These are phyloP conservation scores for Theileria equi DNA, from an alignment of 169 alveolate genomes.

Conservation along the genomic window DNA sequence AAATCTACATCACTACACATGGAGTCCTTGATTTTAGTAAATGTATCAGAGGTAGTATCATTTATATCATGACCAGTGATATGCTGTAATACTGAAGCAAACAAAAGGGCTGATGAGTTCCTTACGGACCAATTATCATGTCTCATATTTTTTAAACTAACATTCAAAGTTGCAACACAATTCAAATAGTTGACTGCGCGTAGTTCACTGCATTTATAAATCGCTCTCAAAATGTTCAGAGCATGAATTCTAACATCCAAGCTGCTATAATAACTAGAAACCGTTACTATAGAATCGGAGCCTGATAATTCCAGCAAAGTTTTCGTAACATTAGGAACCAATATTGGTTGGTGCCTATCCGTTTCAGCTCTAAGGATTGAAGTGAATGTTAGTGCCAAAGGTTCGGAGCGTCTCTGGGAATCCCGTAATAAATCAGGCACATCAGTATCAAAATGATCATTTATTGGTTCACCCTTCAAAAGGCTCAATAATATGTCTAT, in stretches of 20 bases:
- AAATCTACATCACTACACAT: no score
- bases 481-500: slow-evolving; percentile 8
- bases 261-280: neutral
- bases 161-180: slow-evolving; percentile 18
- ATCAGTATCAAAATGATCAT: slow-evolving; percentile 14
- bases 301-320: no score
- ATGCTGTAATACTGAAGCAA: slow-evolving; percentile 31
- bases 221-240: slow-evolving; percentile 42
- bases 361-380: no score
- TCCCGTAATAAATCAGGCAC: slow-evolving; percentile 18
- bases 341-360: no score
- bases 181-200: slow-evolving; percentile 32
- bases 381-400: slow-evolving; percentile 28
- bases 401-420: slow-evolving; percentile 36
- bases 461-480: slow-evolving; percentile 12
- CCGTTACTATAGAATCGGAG: no score
- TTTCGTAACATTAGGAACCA: no score
- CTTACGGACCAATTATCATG: slow-evolving; percentile 43
- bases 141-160: slow-evolving; percentile 24
- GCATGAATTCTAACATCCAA: slow-evolving; percentile 31
- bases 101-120: slow-evolving; percentile 32
- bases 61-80: no score
- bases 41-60: no score
- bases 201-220: slow-evolving; percentile 47
- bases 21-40: no score